Base-by-base conservation (phyloP, 352 stramenopile species). In the Pythium chondricola region DNA sequence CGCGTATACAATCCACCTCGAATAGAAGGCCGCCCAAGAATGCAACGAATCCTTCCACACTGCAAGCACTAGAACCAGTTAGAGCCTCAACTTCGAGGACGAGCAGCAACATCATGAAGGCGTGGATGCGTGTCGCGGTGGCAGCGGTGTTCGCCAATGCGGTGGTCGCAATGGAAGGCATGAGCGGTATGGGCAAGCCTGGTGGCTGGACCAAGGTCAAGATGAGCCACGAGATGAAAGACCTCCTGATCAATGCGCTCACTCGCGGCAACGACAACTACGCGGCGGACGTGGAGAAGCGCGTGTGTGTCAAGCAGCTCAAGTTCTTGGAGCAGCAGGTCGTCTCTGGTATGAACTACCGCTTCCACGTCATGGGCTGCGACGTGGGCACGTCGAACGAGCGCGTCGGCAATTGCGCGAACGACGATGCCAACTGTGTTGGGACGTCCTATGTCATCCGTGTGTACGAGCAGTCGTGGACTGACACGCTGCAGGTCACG, bases 301-400 rank as follows among this genome's bases (percentile, higher is more conserved):
- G 69, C 40, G 54, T 83, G 48, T 77, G 68, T 45, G 63, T 71
- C 30, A 56, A 43, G 38, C 55, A 76, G 46, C 43, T 78, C 46
- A 43, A 63, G 43, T 67, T 54, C 33, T 43, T 74, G 25, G 43
- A 81, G 59, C 66, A 74, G 65, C 71, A 93, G 43, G 72, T 85
- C 31, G 81, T 93, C 32, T 62, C 78, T 1, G 81, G 81, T 21
- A 86, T 61, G 42, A 93, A 90, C 63, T 93, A 88, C 59, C 63
- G 65, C 51, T 88, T 87, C 48, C 52, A 71, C 46, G 69, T 88
- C 26, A 43, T 58, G 18, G 81, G 75, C 18, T 88, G 78, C 52
- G 56, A 64, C 26, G 51, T 66, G 18, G 71, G 76, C 21, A 45
- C 32, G 30, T 58, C 36, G 14, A 49, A 41, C 40, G 42, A 54